Evolutionary conservation across 768 basidiomycete species (phyloP), one percentile per base, ranked within the genome.

Genomic region (Sporobolomyces pararoseus): DNA sequence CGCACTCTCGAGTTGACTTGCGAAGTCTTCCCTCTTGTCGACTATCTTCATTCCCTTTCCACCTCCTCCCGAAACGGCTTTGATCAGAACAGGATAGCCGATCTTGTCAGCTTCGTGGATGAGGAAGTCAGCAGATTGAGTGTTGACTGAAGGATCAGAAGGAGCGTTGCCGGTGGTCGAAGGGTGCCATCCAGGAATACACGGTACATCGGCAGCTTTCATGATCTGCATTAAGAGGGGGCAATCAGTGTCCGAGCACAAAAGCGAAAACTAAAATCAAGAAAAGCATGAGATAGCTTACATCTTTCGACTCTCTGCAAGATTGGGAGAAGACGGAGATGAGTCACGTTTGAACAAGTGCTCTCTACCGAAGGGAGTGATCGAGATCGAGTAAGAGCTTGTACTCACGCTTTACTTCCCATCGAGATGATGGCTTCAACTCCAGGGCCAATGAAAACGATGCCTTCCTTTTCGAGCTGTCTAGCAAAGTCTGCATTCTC

Each of bases 21-120:
- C 80, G 75, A 97, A 95, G 21, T 87, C 86, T 49, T 82, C 82
- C n/a, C 83, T 80, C 3, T 84, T 83, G 29, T 84, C 80, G 4
- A 91, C 90, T 14, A 86, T 86, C 50, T 91, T 87, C 92, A 96
- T 96, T 50, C 93, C 93, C 78, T 96, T 96, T 2, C 93, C 94
- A 9, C 93, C 93, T 23, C 93, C 94, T 31, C 94, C 93, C 73
- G 94, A 89, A 53, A 93, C 88, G n/a, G 93, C 94, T 78, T 97
- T 97, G 80, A 97, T 96, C 34, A 97, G 82, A 3, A 95, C 89
- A 32, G 93, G 93, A 77, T 90, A 95, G 16, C 89, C 90, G 35
- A 93, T 90, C 66, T 85, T 81, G 76, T 85, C 81, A 0, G 92
- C 88, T 76, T 89, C 83, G n/a, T 80, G 74, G 55, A 84, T 85